Conservation (phyloP, 1,284 basidiomycete species). For the Testicularia cyperi region DNA sequence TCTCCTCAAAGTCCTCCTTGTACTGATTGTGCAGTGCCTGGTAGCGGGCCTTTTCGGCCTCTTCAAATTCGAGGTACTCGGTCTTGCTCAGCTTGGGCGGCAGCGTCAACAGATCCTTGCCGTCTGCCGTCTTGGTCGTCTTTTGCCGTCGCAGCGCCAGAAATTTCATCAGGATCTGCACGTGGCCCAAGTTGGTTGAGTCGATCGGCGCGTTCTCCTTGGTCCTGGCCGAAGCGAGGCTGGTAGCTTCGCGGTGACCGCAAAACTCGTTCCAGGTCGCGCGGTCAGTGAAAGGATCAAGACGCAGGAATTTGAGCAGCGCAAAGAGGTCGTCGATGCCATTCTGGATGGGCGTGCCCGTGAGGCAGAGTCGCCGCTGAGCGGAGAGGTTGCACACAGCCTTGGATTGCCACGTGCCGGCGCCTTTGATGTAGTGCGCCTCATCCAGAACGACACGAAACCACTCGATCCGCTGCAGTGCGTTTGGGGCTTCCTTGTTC, state of each 20-base stretch:
- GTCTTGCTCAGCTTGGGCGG: slow-evolving; percentile 85
- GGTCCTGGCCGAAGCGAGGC: slow-evolving; percentile 16
- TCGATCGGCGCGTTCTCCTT: slow-evolving; percentile 63
- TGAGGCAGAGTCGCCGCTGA: slow-evolving; percentile 87
- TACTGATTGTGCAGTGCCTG: slow-evolving; percentile 82
- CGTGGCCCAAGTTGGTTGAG: slow-evolving; percentile 83
- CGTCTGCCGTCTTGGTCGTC: slow-evolving; percentile 78
- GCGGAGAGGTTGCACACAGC: slow-evolving; percentile 93
- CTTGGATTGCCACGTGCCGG: slow-evolving; percentile 85
- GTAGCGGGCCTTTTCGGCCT: slow-evolving; percentile 82
- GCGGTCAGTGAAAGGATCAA: slow-evolving; percentile 91
- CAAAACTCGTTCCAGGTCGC: slow-evolving; percentile 89
- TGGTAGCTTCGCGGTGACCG: slow-evolving; percentile 77
- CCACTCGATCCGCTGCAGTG: slow-evolving; percentile 95
- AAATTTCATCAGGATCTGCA: slow-evolving; percentile 95
- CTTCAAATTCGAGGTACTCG: slow-evolving; percentile 78
- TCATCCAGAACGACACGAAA: slow-evolving; percentile 97
- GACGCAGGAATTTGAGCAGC: slow-evolving; percentile 88
- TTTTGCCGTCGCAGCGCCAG: slow-evolving; percentile 95
- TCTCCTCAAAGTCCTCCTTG: slow-evolving; percentile 82
- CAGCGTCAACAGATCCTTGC: slow-evolving; percentile 75
- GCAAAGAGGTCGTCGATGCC: slow-evolving; percentile 97
- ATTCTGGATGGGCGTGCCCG: slow-evolving; percentile 98
- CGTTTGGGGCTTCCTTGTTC: slow-evolving; percentile 70
- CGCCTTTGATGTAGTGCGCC: slow-evolving; percentile 90